phyloP scores from a whole-genome alignment of 2,329 filamentous ascomycete genomes.

The Pseudocercospora cruenta region DNA sequence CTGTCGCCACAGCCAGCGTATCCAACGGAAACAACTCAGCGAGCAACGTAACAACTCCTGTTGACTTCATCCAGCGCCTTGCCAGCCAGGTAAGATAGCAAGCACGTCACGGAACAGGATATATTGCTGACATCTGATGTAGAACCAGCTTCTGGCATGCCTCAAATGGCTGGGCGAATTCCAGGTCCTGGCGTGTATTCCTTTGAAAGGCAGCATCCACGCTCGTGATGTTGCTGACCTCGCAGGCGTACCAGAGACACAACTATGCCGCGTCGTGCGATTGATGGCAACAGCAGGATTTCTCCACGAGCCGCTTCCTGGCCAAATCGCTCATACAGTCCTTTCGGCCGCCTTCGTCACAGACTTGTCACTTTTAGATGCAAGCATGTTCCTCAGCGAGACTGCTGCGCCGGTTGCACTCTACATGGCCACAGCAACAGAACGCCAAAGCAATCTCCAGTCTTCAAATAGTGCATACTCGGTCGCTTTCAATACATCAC shows the following conservation, averaged over 20 bases:
- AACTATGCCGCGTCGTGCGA: slow-evolving; percentile 2
- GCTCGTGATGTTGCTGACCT: slow-evolving; percentile 49
- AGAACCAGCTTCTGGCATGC: slow-evolving; percentile 43
- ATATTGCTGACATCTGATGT: not conserved
- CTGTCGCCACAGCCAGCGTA: not conserved
- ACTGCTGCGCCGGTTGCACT: slow-evolving; percentile 2
- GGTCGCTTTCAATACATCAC: slow-evolving; percentile 4
- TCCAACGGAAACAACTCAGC: not conserved
- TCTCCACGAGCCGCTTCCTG: not conserved
- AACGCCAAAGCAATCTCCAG: not conserved
- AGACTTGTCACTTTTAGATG: slow-evolving; percentile 3
- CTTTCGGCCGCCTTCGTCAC: slow-evolving; percentile 1
- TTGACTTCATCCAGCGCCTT: slow-evolving; percentile 1
- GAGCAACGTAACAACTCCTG: not conserved
- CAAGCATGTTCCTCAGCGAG: slow-evolving; percentile 6
- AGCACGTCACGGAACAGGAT: not conserved
- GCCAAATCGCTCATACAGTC: slow-evolving; percentile 3
- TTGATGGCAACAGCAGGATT: slow-evolving; percentile 7
- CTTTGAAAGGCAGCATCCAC: slow-evolving; percentile 41
- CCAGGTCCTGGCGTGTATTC: slow-evolving; percentile 52
- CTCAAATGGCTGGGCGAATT: slow-evolving; percentile 51
- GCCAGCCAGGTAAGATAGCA: not conserved
- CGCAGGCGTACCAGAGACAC: slow-evolving; percentile 42
- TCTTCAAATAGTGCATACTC: slow-evolving; percentile 1
- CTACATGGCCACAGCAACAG: slow-evolving; percentile 3